Conservation (phyloP, 164 flowering plant species). For the Vitis riparia region DNA sequence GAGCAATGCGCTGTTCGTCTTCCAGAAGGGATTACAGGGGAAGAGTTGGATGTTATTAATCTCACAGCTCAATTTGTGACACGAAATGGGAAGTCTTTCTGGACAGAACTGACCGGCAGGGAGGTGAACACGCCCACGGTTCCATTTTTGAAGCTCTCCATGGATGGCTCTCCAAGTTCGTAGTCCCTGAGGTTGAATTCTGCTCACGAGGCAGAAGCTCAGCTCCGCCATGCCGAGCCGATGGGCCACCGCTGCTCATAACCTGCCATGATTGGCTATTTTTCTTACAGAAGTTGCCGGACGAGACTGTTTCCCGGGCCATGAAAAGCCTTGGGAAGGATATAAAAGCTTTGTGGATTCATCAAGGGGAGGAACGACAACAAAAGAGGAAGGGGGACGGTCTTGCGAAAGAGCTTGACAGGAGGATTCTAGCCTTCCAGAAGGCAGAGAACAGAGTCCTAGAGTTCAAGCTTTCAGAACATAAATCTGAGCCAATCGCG, state of each 20-base stretch:
- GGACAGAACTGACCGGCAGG: constrained; percentile 83
- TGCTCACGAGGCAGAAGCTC: constrained; percentile 8
- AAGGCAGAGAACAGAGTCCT: constrained; percentile 48
- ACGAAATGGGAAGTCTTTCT: constrained; percentile 87
- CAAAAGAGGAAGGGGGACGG: constrained; percentile 83
- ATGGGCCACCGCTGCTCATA: constrained; percentile 66
- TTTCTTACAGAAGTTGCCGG: constrained; percentile 62
- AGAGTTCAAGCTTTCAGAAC: constrained; percentile 51
- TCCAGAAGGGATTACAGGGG: constrained; percentile 97
- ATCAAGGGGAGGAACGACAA: constrained; percentile 81
- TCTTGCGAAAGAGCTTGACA: constrained; percentile 72
- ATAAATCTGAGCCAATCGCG: constrained; percentile 26
- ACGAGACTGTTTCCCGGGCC: constrained; percentile 55
- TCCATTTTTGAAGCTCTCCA: constrained; percentile 83
- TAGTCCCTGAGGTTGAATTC: constrained; percentile 38
- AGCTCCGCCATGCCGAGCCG: constrained; percentile 31
- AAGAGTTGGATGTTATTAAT: constrained; percentile 92
- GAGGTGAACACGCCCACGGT: constrained; percentile 86
- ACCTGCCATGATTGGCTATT: constrained; percentile 71
- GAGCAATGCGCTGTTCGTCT: constrained; percentile 93
- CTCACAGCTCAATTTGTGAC: constrained; percentile 99
- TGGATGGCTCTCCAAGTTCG: constrained; percentile 82
- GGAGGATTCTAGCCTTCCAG: constrained; percentile 51
- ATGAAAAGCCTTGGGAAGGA: constrained; percentile 75
- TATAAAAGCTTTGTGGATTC: constrained; percentile 68